These are phyloP conservation scores for Kernera saxatilis DNA, from an alignment of 345 rosid species.

Conservation along the genomic window DNA sequence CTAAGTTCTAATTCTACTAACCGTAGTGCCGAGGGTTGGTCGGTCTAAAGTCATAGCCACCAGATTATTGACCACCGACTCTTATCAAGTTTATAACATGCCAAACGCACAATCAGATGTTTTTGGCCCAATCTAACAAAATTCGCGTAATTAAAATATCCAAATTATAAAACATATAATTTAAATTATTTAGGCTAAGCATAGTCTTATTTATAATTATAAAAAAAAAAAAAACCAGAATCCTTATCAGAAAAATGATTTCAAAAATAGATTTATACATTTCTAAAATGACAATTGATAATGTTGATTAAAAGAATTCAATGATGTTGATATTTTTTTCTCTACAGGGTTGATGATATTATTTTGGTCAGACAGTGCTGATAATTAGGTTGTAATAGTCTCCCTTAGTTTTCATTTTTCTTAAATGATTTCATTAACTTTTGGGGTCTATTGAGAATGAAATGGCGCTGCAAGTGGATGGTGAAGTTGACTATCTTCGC, in stretches of 20 bases:
- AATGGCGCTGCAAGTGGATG: slow-evolving; percentile 11
- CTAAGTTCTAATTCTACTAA: no score
- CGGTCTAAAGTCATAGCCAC: not conserved
- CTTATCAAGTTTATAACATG: not conserved
- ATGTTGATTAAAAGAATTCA: not conserved
- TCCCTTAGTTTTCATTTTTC: not conserved
- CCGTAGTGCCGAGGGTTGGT: no score
- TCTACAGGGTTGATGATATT: not conserved
- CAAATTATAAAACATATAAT: no score
- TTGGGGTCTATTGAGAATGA: slow-evolving; percentile 16
- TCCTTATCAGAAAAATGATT: not conserved
- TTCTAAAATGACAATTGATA: not conserved
- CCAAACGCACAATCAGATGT: no score
- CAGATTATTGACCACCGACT: not conserved
- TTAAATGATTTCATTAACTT: slow-evolving; percentile 5
- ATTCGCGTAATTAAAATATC: no score
- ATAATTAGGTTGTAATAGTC: not conserved
- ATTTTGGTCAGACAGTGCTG: not conserved
- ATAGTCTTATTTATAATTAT: not conserved
- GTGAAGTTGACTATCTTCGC: slow-evolving; percentile 12
- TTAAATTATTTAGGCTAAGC: not conserved
- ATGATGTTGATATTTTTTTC: not conserved
- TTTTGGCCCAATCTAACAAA: no score
- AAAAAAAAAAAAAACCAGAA: no score
- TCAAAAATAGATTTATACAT: not conserved